phyloP scores from a whole-genome alignment of 1,284 basidiomycete species.

The Cutaneotrichosporon dermatis region DNA sequence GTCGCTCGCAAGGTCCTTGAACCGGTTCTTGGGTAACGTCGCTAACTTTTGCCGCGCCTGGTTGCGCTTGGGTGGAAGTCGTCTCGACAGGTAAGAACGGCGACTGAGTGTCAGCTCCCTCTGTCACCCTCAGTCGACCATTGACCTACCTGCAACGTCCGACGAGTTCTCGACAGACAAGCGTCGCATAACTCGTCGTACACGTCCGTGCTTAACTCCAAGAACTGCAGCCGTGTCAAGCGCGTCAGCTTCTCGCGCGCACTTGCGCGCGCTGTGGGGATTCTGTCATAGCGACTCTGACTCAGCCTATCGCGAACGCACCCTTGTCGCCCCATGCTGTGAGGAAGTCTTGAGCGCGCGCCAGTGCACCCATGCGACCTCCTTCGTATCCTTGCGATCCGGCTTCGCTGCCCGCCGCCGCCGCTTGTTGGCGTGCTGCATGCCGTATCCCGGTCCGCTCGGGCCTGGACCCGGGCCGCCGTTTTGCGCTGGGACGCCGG shows the following conservation, averaged over 20 bases:
- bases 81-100: slow-evolving; percentile 86
- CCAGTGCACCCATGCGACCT: slow-evolving; percentile 47
- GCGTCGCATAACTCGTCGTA: slow-evolving; percentile 85
- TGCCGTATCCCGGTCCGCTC: background rate
- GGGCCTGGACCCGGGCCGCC: background rate
- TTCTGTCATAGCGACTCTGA: slow-evolving; percentile 46
- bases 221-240: slow-evolving; percentile 83
- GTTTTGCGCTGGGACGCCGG: background rate
- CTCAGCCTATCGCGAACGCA: slow-evolving; percentile 17
- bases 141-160: slow-evolving; percentile 29
- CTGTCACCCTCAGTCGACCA: too few relatives aligned
- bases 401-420: background rate
- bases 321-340: slow-evolving; percentile 45
- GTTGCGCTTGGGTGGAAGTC: slow-evolving; percentile 98
- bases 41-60: slow-evolving; percentile 97
- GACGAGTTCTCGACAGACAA: slow-evolving; percentile 61
- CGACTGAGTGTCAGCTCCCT: slow-evolving; percentile 46
- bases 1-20: slow-evolving; percentile 95
- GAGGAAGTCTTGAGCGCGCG: slow-evolving; percentile 44
- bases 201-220: slow-evolving; percentile 89
- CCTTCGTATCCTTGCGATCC: slow-evolving; percentile 23
- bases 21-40: slow-evolving; percentile 82
- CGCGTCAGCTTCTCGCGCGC: slow-evolving; percentile 86
- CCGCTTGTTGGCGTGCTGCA: slow-evolving; percentile 1
- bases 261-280: slow-evolving; percentile 73